Evolutionary conservation across 139 green algal genomes (phyloP), one percentile per base, ranked within the genome.

Genomic region (Chlorella ohadii): DNA sequence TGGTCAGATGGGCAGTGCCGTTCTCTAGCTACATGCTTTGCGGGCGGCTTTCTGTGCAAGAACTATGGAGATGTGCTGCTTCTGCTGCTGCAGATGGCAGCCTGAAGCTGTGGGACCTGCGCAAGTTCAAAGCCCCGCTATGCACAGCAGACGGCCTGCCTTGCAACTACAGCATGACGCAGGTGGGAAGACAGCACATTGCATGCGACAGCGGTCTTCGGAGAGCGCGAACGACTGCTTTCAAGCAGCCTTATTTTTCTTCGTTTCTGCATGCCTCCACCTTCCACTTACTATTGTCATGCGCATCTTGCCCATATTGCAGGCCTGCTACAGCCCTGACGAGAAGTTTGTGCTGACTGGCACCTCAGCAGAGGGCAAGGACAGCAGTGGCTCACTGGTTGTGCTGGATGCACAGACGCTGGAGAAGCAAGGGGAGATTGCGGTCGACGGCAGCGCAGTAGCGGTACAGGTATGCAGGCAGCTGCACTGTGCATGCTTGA

Each of bases 61-160:
- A n/a, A n/a, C n/a, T n/a, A n/a, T n/a, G n/a, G n/a, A n/a, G n/a
- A n/a, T n/a, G n/a, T n/a, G n/a, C n/a, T n/a, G n/a, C n/a, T n/a
- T n/a, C n/a, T n/a, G n/a, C n/a, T 59, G 51, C 9, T 59, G 91
- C 86, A 55, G 97, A 99, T 80, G 90, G 87, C 17, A 98, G 94
- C 25, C 64, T 99, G 13, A 99, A 99, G 92, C 78, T 89, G 25
- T 98, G 93, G 89, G 88, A 93, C n/a, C 39, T 95, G 59, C 88
- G 94, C 57, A 95, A 94, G 81, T 92, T 98, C 78, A 96, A 96
- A 80, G 51, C 81, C 12, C 94, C 96, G 0, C 27, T 98, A 6
- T 79, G 87, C 3, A 66, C 78, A 0, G 94, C 94, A 28, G 74
- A 82, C 16, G 89, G 86, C 75, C 91, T 99, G 39, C 89, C 93